phyloP scores from a whole-genome alignment of 139 green algal genomes.

The Chlamydomonas schloesseri region DNA sequence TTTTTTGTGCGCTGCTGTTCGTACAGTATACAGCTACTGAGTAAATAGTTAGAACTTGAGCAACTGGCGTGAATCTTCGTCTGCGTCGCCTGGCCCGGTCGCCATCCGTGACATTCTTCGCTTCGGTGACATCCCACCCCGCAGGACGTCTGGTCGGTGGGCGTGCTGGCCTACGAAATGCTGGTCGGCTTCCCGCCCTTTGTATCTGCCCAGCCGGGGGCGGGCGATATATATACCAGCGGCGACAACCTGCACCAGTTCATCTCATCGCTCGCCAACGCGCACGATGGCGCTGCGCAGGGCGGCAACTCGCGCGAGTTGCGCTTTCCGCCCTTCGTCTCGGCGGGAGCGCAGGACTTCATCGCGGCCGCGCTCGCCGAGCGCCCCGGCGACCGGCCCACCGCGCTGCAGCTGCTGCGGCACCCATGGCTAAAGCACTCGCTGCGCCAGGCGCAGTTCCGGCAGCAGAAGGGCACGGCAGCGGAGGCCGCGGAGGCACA shows the following conservation, averaged over 20 bases:
- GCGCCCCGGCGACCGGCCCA: not conserved
- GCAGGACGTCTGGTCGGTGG: not conserved
- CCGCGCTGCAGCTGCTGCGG: not conserved
- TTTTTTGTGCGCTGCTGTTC: no score
- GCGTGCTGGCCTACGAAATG: not conserved
- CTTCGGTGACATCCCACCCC: no score
- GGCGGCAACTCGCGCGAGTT: not conserved
- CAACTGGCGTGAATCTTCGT: no score
- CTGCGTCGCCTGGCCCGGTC: no score
- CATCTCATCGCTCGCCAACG: no score
- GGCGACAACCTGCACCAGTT: no score
- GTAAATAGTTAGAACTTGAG: no score
- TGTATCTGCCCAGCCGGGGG: not conserved
- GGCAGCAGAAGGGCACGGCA: not conserved
- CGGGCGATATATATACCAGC: no score
- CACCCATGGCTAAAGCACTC: not conserved
- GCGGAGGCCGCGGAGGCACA: no score
- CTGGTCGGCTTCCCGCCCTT: not conserved
- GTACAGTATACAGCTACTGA: no score
- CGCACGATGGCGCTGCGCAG: no score
- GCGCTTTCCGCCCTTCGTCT: not conserved
- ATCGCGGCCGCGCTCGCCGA: not conserved
- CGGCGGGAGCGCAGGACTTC: not conserved
- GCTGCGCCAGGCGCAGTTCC: not conserved
- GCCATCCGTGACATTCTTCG: no score